A percentile compares a stretch with the other conserved stretches of the same genome.
These are phyloP conservation scores for Kodamaea arcana DNA, from an alignment of 1,139 yeast species.

Conservation along the genomic window DNA sequence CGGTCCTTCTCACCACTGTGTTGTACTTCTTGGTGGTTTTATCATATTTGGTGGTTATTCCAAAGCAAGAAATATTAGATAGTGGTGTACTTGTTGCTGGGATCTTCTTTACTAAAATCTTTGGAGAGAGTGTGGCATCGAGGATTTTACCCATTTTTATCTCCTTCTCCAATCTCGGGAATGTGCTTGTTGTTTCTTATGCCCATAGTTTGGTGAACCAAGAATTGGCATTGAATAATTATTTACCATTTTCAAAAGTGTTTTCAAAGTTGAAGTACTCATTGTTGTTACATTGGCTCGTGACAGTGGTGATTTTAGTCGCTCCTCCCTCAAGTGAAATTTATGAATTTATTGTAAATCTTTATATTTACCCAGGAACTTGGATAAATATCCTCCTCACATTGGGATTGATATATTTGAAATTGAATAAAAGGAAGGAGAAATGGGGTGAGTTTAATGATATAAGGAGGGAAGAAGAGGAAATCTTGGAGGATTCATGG, in stretches of 20 bases:
- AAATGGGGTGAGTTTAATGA: constrained; percentile 29
- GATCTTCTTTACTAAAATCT: constrained; percentile 66
- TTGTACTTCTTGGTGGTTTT: constrained; percentile 67
- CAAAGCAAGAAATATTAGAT: constrained; percentile 51
- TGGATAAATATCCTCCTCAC: constrained; percentile 46
- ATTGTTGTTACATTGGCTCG: constrained; percentile 43
- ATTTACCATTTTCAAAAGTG: constrained; percentile 61
- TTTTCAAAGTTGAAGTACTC: constrained; percentile 51
- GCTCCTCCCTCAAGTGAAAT: constrained; percentile 47
- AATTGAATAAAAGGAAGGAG: constrained; percentile 25
- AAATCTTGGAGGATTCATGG: constrained; percentile 6
- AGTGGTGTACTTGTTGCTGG: constrained; percentile 76
- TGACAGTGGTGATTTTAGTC: constrained; percentile 41
- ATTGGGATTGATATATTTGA: constrained; percentile 39
- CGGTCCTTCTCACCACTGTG: constrained; percentile 55
- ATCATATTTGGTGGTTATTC: constrained; percentile 74
- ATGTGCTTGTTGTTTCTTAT: constrained; percentile 71
- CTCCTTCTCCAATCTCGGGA: constrained; percentile 72
- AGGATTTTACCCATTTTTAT: constrained; percentile 68
- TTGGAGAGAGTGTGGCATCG: constrained; percentile 60
- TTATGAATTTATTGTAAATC: constrained; percentile 46
- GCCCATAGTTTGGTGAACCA: constrained; percentile 77
- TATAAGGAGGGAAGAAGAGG: constrained; percentile 6
- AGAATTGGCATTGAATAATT: constrained; percentile 69
- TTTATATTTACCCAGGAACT: constrained; percentile 50